These are phyloP conservation scores for Dothideomycetidae sp. DNA, from an alignment of 2,329 filamentous ascomycete genomes.

Conservation along the genomic window DNA sequence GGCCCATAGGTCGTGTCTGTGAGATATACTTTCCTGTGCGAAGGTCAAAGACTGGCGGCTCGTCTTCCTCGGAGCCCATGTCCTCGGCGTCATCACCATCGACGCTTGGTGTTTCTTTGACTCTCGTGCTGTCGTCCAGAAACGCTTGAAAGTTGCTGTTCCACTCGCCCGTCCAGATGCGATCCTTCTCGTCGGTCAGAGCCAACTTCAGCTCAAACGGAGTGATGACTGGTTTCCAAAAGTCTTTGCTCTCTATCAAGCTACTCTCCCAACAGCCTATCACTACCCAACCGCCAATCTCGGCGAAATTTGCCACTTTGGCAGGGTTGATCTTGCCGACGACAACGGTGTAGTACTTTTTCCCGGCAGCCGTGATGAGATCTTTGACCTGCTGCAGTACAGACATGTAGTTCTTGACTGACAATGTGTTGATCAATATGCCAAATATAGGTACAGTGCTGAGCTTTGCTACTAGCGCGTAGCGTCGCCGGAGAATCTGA, in stretches of 20 bases:
- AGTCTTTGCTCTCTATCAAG: constrained; percentile 74
- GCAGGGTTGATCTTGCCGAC: constrained; percentile 93
- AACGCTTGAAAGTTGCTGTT: constrained; percentile 69
- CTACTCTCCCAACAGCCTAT: constrained; percentile 97
- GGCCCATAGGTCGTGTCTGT: constrained; percentile 57
- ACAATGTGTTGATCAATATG: constrained; percentile 90
- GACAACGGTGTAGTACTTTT: constrained; percentile 92
- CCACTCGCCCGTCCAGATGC: constrained; percentile 82
- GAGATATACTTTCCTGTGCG: constrained; percentile 73
- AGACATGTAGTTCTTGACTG: constrained; percentile 74
- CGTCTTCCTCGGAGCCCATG: constrained; percentile 49
- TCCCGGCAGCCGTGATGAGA: constrained; percentile 64
- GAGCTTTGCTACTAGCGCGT: constrained; percentile 70
- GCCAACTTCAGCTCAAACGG: constrained; percentile 81
- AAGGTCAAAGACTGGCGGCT: constrained; percentile 79
- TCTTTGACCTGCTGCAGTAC: constrained; percentile 61
- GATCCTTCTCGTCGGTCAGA: constrained; percentile 56
- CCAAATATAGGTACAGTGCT: constrained; percentile 74
- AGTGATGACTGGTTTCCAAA: constrained; percentile 83
- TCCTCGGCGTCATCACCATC: constrained; percentile 15
- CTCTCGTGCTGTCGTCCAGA: constrained; percentile 35
- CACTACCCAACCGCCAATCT: constrained; percentile 92
- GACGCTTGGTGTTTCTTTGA: constrained; percentile 13
- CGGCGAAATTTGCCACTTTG: constrained; percentile 91
- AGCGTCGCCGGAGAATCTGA: constrained; percentile 63